phyloP scores from a whole-genome alignment of 306 rosid species.

The Prunus padus region DNA sequence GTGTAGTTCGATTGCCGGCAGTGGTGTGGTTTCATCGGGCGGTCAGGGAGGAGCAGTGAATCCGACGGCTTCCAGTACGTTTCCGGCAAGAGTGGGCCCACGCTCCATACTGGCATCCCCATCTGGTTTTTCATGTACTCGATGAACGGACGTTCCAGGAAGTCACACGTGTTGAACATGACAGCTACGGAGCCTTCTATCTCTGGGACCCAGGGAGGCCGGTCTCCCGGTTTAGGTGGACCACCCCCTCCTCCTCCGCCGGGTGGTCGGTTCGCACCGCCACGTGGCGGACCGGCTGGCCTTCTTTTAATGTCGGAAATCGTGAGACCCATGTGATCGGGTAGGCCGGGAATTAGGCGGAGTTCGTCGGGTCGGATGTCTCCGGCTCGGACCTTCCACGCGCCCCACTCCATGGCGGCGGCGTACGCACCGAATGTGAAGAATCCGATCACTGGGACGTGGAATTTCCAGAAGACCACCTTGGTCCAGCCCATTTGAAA shows the following conservation, averaged over 20 bases:
- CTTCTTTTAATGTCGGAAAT: conserved; percentile 13
- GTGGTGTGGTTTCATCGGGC: not conserved
- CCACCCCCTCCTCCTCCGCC: not conserved
- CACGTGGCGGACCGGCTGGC: conserved; percentile 9
- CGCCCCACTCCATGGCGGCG: conserved; percentile 26
- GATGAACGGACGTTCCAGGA: conserved; percentile 20
- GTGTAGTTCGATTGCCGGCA: conserved; percentile 2
- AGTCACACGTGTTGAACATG: conserved; percentile 28
- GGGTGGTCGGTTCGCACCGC: not conserved
- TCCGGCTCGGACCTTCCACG: conserved; percentile 16
- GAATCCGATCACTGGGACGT: conserved; percentile 14
- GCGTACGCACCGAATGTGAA: conserved; percentile 21
- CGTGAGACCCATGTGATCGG: conserved; percentile 5
- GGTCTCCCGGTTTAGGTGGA: conserved; percentile 23
- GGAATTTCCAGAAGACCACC: conserved; percentile 14
- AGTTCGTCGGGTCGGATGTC: conserved; percentile 9
- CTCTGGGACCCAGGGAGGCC: conserved; percentile 26
- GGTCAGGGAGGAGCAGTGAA: not conserved
- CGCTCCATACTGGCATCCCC: conserved; percentile 11
- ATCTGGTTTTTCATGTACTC: conserved; percentile 15
- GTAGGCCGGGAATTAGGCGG: conserved; percentile 16
- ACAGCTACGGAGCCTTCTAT: conserved; percentile 15
- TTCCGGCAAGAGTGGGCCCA: conserved; percentile 20
- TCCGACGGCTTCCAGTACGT: conserved; percentile 2
- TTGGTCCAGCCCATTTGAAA: conserved; percentile 26